phyloP scores from a whole-genome alignment of 1,284 basidiomycete genomes.

The Coniferiporia sulphurascens region DNA sequence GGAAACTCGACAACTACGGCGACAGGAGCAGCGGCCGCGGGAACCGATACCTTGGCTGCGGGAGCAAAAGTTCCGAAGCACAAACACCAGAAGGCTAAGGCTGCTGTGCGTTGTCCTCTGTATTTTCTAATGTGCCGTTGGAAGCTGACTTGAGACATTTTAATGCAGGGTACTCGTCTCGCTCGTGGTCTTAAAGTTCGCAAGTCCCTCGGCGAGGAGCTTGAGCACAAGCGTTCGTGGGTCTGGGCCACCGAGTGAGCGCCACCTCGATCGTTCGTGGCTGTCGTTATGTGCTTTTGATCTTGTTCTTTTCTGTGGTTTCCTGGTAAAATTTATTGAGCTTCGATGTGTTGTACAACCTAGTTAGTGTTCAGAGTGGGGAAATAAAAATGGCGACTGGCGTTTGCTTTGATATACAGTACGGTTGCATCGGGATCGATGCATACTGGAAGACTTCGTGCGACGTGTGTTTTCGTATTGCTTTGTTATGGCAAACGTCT shows the following conservation, averaged over 20 bases:
- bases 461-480: too few species aligned
- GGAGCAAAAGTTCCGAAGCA: not conserved
- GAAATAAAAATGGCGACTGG: not conserved
- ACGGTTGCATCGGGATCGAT: too few species aligned
- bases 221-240: constrained; percentile 11
- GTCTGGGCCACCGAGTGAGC: constrained; percentile 9
- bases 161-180: constrained; percentile 7
- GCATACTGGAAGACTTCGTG: too few species aligned
- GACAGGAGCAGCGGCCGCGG: not conserved
- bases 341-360: not conserved
- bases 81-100: not conserved
- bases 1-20: not conserved
- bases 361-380: not conserved
- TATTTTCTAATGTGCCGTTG: not conserved
- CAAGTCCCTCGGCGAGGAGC: constrained; percentile 6
- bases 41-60: not conserved
- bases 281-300: not conserved
- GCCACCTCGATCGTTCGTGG: not conserved
- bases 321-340: not conserved
- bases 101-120: not conserved
- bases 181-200: constrained; percentile 12
- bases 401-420: too few species aligned
- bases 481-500: too few species aligned
- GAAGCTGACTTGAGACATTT: too few species aligned
- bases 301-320: not conserved